Evolutionary conservation across 805 yeast species (phyloP).

Genomic region (Starmerella potacharoeniae): DNA sequence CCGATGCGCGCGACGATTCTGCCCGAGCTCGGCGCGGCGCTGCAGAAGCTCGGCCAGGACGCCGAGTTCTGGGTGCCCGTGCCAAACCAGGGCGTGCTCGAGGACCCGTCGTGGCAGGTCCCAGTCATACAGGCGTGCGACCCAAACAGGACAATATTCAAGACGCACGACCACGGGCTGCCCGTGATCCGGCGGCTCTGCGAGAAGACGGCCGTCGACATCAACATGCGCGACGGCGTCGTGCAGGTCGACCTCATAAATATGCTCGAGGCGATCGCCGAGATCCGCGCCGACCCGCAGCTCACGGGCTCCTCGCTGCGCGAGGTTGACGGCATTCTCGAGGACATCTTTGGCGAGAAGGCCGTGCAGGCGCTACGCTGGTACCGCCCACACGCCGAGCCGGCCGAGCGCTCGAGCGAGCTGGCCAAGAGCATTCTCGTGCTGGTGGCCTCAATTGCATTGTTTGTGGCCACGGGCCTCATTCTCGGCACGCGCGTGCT

Average conservation of each 20-base stretch:
- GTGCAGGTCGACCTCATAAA: conserved; percentile 10
- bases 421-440: conserved; percentile 12
- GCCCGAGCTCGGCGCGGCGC: conserved; percentile 1
- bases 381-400: neutral
- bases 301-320: conserved; percentile 1
- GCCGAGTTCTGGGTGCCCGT: conserved; percentile 14
- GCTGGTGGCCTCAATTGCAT: conserved; percentile 12
- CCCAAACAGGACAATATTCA: conserved; percentile 10
- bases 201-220: conserved; percentile 7
- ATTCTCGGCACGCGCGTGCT: conserved; percentile 14
- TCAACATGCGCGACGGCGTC: neutral
- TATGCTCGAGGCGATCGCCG: conserved; percentile 7
- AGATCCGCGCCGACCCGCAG: conserved; percentile 7
- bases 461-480: conserved; percentile 20
- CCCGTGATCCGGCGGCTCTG: conserved; percentile 8
- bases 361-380: conserved; percentile 1
- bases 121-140: conserved; percentile 20
- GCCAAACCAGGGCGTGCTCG: conserved; percentile 17
- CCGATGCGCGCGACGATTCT: conserved; percentile 1
- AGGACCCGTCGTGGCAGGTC: conserved; percentile 15
- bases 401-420: conserved; percentile 3
- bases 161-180: conserved; percentile 7
- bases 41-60: neutral
- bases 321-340: conserved; percentile 8
- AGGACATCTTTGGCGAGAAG: conserved; percentile 8